Evolutionary conservation across 169 alveolate genomes (phyloP), one percentile per base, ranked within the genome.

Genomic region (Plasmodium reichenowi): DNA sequence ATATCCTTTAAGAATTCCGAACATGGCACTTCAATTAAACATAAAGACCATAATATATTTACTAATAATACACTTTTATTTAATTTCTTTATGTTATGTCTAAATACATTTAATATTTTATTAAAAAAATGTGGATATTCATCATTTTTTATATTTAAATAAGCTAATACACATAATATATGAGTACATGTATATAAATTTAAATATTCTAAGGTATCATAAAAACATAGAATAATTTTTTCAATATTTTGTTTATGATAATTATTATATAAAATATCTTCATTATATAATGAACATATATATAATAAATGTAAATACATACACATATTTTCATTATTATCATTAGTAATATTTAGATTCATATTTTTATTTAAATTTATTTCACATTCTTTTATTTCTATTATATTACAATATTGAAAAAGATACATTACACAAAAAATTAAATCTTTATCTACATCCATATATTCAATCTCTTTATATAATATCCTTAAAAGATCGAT

Each of bases 91-190:
- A 80, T 67, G 29, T 80, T 80, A 68, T 64, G 67, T 67, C 83
- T 38, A 15, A 80, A 67, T 38, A 67, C 67, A 50, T 80, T 80
- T 3, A 80, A 32, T 50, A 59, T 68, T 67, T 80, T 80, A 72
- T 80, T 68, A 68, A 80, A 80, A 60, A 80, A 80, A 48, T 67
- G 54, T 26, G 90, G 90, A 59, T 80, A 66, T 3, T 80, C 83
- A 38, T 59, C 17, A 80, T 80, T 80, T 80, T 68, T 67, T 10
- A 80, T 59, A 38, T 80, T 59, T 48, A 80, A 80, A 54, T 80
- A 67, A 6, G 90, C 76, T 32, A 80, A 54, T 10, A 48, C 83
- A 56, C 90, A 80, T 52, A 80, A 59, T 71, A 80, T 32, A 59
- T 80, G 67, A 1, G 90, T 56, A 24, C 83, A 68, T 45, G 58